Conservation (phyloP, 176 grass and related monocot genomes). For the Neostapfia colusana region DNA sequence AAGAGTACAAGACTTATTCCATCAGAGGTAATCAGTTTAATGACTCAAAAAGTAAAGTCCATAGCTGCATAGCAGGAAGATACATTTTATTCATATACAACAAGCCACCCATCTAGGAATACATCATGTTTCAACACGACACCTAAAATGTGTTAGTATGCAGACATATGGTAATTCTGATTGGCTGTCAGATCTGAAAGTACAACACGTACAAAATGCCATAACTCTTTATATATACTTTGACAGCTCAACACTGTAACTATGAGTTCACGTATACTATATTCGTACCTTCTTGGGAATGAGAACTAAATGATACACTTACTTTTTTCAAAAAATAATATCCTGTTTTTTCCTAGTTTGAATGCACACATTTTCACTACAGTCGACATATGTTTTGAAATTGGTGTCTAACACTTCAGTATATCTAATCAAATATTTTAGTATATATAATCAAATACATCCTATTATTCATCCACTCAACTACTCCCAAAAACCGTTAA, state of each 20-base stretch:
- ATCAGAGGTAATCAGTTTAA: background rate
- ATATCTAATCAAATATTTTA: background rate
- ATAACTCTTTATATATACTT: background rate
- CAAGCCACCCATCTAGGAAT: background rate
- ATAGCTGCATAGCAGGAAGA: background rate
- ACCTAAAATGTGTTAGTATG: background rate
- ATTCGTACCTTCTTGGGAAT: background rate
- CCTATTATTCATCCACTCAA: background rate
- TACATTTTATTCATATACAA: background rate
- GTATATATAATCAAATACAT: background rate
- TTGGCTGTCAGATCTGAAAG: background rate
- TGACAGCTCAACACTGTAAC: background rate
- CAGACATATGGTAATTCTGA: background rate
- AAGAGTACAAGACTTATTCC: too few relatives aligned
- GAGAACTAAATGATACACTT: background rate
- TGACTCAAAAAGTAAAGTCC: background rate
- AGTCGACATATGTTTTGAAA: conserved; percentile 1
- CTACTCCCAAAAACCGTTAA: background rate
- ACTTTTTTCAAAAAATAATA: background rate
- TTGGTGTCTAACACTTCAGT: background rate
- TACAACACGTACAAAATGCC: background rate
- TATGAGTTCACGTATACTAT: background rate
- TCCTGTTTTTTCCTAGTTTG: background rate
- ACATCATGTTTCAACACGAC: background rate
- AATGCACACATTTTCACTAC: background rate